These are phyloP conservation scores for Chamaecrista fasciculata DNA, from an alignment of 306 rosid species.

Conservation along the genomic window DNA sequence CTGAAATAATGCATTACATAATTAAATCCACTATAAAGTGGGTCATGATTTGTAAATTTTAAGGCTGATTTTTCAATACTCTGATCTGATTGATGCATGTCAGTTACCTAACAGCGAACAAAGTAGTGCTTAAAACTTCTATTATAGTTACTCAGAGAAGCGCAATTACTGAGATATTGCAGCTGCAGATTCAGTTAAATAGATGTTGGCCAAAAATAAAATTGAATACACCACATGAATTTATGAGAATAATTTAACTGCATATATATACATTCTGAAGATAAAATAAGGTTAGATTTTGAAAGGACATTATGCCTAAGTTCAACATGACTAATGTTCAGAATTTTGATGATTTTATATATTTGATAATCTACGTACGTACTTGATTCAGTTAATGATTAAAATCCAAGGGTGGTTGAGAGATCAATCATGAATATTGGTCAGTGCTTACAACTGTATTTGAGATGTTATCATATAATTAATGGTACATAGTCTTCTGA, in stretches of 20 bases:
- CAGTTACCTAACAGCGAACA: conserved; percentile 16
- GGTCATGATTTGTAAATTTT: conserved; percentile 20
- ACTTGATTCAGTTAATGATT: conserved; percentile 4
- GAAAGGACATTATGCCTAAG: background rate
- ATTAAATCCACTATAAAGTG: conserved; percentile 26
- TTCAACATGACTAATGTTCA: background rate
- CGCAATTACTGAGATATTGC: background rate
- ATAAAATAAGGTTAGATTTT: conserved; percentile 2
- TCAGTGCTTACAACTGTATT: background rate
- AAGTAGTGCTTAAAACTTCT: background rate
- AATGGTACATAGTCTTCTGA: background rate
- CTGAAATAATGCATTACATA: conserved; percentile 25
- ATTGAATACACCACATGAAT: background rate
- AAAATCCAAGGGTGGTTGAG: background rate
- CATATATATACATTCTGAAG: background rate
- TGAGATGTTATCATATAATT: background rate
- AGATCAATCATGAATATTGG: too few species aligned
- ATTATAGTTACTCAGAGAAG: background rate
- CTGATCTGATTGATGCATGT: conserved; percentile 5
- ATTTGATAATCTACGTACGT: background rate
- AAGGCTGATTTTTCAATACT: conserved; percentile 27
- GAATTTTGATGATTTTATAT: background rate
- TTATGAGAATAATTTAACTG: background rate
- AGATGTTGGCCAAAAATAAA: background rate
- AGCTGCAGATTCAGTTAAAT: background rate